Conservation (phyloP, 1,284 basidiomycete species). For the Ustilago loliicola region DNA sequence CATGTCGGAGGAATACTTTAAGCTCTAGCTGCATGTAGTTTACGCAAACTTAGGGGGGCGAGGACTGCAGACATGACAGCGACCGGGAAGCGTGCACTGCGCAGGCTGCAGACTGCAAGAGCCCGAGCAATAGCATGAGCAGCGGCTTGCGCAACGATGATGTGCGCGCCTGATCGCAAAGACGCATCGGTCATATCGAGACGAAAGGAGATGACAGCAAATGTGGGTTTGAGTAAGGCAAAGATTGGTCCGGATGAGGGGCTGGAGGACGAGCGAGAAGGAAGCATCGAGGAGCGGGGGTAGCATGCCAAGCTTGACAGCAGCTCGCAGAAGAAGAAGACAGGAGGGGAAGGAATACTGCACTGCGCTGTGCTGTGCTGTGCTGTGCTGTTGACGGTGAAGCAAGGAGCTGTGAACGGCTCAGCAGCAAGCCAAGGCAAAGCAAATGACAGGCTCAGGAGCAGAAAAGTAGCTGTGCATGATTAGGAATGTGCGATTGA, state of each 20-base stretch:
- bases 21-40: constrained; percentile 31
- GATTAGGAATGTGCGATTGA: constrained; percentile 13
- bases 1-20: constrained; percentile 21
- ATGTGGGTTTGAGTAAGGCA: neutral
- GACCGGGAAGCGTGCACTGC: neutral
- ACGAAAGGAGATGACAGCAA: neutral
- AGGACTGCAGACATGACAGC: constrained; percentile 12
- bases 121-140: neutral
- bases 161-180: neutral
- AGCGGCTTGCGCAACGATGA: neutral
- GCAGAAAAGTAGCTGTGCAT: constrained; percentile 6
- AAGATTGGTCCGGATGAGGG: neutral
- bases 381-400: neutral
- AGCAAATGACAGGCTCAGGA: neutral
- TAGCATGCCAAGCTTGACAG: constrained; percentile 23
- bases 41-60: neutral
- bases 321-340: neutral
- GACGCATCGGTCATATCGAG: constrained; percentile 21
- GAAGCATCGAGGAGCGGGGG: neutral
- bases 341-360: constrained; percentile 1
- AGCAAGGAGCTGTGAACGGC: constrained; percentile 1
- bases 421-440: constrained; percentile 3
- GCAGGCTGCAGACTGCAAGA: constrained; percentile 7
- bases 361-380: neutral
- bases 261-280: neutral